These are phyloP conservation scores for Tolypocladium ovalisporum DNA, from an alignment of 2,329 filamentous ascomycete species.

Conservation along the genomic window DNA sequence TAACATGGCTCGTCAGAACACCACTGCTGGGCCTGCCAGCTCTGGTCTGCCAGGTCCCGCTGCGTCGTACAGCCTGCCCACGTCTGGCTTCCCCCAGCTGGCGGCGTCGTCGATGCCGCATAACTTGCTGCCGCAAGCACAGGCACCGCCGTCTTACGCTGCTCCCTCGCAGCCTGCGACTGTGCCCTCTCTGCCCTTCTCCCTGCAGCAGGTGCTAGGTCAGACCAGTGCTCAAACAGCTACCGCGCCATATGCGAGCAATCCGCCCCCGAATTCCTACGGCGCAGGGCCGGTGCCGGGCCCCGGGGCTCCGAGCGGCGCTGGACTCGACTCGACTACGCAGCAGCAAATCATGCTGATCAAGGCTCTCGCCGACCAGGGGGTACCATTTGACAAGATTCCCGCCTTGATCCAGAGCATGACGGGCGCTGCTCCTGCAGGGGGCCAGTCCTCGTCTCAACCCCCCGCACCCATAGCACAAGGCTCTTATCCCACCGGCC, in stretches of 20 bases:
- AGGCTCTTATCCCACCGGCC: constrained; percentile 26
- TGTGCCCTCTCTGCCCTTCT: constrained; percentile 34
- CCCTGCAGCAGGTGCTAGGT: constrained; percentile 21
- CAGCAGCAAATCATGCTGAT: constrained; percentile 66
- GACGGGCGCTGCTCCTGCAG: constrained; percentile 24
- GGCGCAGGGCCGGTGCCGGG: constrained; percentile 22
- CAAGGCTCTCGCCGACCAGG: constrained; percentile 64
- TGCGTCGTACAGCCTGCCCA: constrained; percentile 28
- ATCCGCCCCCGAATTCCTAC: constrained; percentile 15
- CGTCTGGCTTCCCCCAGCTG: constrained; percentile 19
- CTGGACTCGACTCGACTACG: constrained; percentile 40
- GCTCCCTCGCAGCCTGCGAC: constrained; percentile 49
- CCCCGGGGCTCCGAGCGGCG: constrained; percentile 17
- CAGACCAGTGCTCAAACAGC: constrained; percentile 20
- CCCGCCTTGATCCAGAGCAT: constrained; percentile 45
- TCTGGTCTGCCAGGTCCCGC: constrained; percentile 27
- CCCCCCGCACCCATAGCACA: constrained; percentile 31
- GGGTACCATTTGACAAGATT: constrained; percentile 69
- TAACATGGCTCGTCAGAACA: constrained; percentile 69
- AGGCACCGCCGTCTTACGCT: constrained; percentile 24
- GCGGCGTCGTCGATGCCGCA: constrained; percentile 18
- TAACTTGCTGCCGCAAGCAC: constrained; percentile 15
- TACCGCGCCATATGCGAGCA: constrained; percentile 10
- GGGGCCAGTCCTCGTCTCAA: constrained; percentile 21
- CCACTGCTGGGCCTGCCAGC: constrained; percentile 32